Base-by-base conservation (phyloP, 2,329 filamentous ascomycete species). In the Massarina eburnea region DNA sequence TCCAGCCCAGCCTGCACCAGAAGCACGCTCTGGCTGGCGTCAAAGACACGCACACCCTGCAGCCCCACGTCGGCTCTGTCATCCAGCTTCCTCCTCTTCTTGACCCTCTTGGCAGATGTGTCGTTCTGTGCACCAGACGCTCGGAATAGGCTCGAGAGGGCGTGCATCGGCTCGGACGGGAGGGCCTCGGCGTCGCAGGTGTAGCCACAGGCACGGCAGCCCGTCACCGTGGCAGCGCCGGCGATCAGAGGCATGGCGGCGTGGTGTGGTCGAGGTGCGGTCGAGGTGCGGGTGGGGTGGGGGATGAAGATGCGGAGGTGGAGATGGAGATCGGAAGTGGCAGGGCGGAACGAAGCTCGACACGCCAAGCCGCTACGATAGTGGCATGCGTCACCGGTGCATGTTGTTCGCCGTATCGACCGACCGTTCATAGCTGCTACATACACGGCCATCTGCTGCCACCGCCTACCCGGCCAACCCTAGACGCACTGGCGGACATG, bases 21-120 rank as follows among this genome's bases (percentile, higher is more conserved):
- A n/a, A 66, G 50, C n/a, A 64, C 46, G 33, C 65, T 68, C 30
- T 52, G 52, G 7, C 41, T 39, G 7, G 48, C 45, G 22, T 58
- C 54, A 20, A 54, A 52, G 3, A 21, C 15, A 8, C 48, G 40
- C 7, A n/a, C 35, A 7, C 26, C 24, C 5, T 48, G 43, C 9
- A 44, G 15, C n/a, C 37, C 27, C 38, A 38, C 24, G 32, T 20
- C 35, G 14, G 24, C 34, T 3, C 41, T 44, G 20, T 45, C 33
- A 3, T 59, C 54, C 15, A 61, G 40, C 45, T 62, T 68, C 18
- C 66, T 59, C 35, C 61, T 49, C 45, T 70, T 70, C 19, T 48
- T 51, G 18, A 58, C 49, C 36, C 57, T 59, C 18, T 54, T 52
- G 19, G 54, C 45, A 7, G n/a, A 29, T 26, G 24, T 33, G 14